Evolutionary conservation across 2,329 filamentous ascomycete genomes (phyloP).

Genomic region (Cryphonectria naterciae): DNA sequence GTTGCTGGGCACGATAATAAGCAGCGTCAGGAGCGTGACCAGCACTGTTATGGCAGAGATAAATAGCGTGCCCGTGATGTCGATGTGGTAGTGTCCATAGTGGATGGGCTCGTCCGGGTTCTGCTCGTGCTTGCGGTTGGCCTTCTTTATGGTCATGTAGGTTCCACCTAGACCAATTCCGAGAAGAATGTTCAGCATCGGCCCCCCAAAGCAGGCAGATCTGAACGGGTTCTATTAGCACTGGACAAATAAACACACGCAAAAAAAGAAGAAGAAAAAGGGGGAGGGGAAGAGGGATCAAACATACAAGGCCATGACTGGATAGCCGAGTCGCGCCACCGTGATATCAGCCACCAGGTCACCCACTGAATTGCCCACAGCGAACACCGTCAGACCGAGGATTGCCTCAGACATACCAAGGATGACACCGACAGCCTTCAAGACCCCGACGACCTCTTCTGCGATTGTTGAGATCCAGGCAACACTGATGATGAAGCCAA

Average conservation of each 20-base stretch:
- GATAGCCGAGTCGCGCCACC: slow-evolving; percentile 88
- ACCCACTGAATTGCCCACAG: slow-evolving; percentile 91
- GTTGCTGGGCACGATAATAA: slow-evolving; percentile 83
- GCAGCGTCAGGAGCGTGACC: slow-evolving; percentile 74
- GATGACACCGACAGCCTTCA: slow-evolving; percentile 92
- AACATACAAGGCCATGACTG: slow-evolving; percentile 84
- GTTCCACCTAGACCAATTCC: slow-evolving; percentile 91
- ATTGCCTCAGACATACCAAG: slow-evolving; percentile 93
- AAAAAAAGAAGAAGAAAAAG: neutral
- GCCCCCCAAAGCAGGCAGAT: slow-evolving; percentile 95
- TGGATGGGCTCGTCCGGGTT: slow-evolving; percentile 67
- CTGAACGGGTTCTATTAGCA: slow-evolving; percentile 38
- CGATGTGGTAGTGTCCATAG: slow-evolving; percentile 80
- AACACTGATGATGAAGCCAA: slow-evolving; percentile 89
- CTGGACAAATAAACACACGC: too few species aligned
- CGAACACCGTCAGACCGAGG: slow-evolving; percentile 92
- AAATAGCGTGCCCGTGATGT: slow-evolving; percentile 82
- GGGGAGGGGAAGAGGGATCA: slow-evolving; percentile 1
- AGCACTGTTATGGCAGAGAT: slow-evolving; percentile 85
- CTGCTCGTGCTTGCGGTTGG: slow-evolving; percentile 66
- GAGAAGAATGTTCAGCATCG: slow-evolving; percentile 95
- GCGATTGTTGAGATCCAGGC: slow-evolving; percentile 97
- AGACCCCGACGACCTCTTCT: slow-evolving; percentile 90
- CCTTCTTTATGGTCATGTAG: slow-evolving; percentile 79
- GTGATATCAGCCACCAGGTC: slow-evolving; percentile 95